A percentile compares a stretch with the other conserved stretches of the same genome.
Evolutionary conservation across 2,329 filamentous ascomycete species (phyloP).

Genomic region (Plenodomus biglobosus): DNA sequence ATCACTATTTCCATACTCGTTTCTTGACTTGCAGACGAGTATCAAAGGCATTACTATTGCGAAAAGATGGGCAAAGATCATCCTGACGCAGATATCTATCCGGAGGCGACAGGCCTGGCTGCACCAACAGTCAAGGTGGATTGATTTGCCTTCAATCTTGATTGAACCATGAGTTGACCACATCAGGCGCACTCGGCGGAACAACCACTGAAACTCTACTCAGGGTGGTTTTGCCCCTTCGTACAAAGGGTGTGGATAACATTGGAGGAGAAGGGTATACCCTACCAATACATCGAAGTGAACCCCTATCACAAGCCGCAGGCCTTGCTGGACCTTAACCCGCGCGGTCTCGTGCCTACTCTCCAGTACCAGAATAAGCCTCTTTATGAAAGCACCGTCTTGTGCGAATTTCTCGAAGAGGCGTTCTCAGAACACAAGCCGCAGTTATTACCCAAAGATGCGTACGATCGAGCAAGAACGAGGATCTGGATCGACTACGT

Average conservation of each 20-base stretch:
- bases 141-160: neutral
- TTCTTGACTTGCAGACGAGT: neutral
- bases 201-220: constrained; percentile 65
- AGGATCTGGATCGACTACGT: constrained; percentile 76
- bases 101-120: constrained; percentile 39
- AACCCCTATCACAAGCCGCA: constrained; percentile 75
- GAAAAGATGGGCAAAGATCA: constrained; percentile 36
- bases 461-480: constrained; percentile 66
- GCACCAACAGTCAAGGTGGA: constrained; percentile 33
- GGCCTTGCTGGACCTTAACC: constrained; percentile 70
- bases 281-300: constrained; percentile 68
- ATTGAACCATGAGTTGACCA: neutral
- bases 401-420: constrained; percentile 77
- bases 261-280: constrained; percentile 70
- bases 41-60: neutral
- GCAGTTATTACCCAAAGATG: constrained; percentile 59
- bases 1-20: neutral
- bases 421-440: constrained; percentile 58
- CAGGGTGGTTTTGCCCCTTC: constrained; percentile 71
- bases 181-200: constrained; percentile 40
- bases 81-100: constrained; percentile 41
- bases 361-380: constrained; percentile 60
- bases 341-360: constrained; percentile 73
- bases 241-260: constrained; percentile 73
- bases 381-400: constrained; percentile 71